Conservation (phyloP, 176 grass and related monocot species). For the Ensete glaucum region DNA sequence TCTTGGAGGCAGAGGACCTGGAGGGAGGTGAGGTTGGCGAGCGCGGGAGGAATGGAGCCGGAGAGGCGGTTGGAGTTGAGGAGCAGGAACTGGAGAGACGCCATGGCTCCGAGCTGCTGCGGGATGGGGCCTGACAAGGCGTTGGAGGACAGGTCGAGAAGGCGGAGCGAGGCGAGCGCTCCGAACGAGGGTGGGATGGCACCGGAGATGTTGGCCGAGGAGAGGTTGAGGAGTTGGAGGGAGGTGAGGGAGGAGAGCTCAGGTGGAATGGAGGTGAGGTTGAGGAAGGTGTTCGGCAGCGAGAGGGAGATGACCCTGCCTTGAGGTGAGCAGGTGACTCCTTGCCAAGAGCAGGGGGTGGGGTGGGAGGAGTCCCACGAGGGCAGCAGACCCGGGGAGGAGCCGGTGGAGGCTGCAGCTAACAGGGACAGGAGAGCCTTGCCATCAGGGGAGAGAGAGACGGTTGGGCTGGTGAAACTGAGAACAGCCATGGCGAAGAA, state of each 20-base stretch:
- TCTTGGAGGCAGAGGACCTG: conserved; percentile 94
- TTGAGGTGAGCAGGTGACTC: conserved; percentile 81
- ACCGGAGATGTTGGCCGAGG: conserved; percentile 80
- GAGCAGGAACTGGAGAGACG: conserved; percentile 69
- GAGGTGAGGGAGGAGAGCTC: conserved; percentile 51
- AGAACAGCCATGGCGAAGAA: conserved; percentile 2
- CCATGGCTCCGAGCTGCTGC: conserved; percentile 32
- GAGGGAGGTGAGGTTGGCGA: conserved; percentile 63
- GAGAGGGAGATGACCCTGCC: conserved; percentile 76
- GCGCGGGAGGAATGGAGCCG: conserved; percentile 45
- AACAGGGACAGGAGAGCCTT: conserved; percentile 19
- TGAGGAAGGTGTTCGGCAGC: conserved; percentile 86
- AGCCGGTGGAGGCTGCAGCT: not conserved
- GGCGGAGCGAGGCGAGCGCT: conserved; percentile 46
- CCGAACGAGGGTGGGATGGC: conserved; percentile 40
- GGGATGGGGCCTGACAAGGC: conserved; percentile 58
- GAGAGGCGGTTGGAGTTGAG: conserved; percentile 78
- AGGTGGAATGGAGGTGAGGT: conserved; percentile 59
- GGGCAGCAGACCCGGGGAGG: conserved; percentile 45
- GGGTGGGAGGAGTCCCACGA: conserved; percentile 58
- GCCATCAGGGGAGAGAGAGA: conserved; percentile 14
- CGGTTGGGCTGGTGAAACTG: not conserved
- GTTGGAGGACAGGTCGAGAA: conserved; percentile 91
- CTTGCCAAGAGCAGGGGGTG: conserved; percentile 85
- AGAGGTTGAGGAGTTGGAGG: conserved; percentile 90